These are phyloP conservation scores for Lactuca saligna DNA, from an alignment of 129 eudicot genomes.

Conservation along the genomic window DNA sequence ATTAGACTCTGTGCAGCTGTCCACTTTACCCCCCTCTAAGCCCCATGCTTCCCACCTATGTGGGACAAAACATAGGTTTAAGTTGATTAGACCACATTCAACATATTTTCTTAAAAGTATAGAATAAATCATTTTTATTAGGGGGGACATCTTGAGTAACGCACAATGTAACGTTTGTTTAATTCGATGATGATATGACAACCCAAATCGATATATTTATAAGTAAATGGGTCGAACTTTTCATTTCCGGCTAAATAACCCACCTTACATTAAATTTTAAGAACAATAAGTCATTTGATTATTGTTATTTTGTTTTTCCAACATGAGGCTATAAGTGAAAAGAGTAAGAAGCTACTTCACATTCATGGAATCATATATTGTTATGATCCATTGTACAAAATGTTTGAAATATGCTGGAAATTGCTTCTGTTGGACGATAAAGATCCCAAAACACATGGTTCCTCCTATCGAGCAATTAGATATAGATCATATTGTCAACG, in stretches of 20 bases:
- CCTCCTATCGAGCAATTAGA: slow-evolving; percentile 44
- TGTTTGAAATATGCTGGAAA: slow-evolving; percentile 45
- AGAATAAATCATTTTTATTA: too few relatives aligned
- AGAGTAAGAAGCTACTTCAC: slow-evolving; percentile 49
- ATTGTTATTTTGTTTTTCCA: neutral
- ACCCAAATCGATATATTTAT: neutral
- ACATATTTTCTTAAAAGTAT: too few relatives aligned
- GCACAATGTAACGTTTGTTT: too few relatives aligned
- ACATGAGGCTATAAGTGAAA: slow-evolving; percentile 16
- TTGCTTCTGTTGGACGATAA: slow-evolving; percentile 67
- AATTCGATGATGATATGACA: too few relatives aligned
- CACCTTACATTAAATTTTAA: neutral
- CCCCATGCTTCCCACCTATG: too few relatives aligned
- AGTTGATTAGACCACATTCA: too few relatives aligned
- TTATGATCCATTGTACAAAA: slow-evolving; percentile 36
- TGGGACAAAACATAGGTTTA: too few relatives aligned
- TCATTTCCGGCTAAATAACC: neutral
- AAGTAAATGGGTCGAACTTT: neutral
- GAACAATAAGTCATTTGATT: neutral
- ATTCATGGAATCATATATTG: slow-evolving; percentile 43
- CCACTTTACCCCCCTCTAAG: too few relatives aligned
- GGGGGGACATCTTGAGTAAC: too few relatives aligned
- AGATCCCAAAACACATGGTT: slow-evolving; percentile 78
- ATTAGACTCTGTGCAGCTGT: too few relatives aligned
- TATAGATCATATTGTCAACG: neutral